Conservation (phyloP, 352 stramenopile genomes). For the Peronospora destructor region DNA sequence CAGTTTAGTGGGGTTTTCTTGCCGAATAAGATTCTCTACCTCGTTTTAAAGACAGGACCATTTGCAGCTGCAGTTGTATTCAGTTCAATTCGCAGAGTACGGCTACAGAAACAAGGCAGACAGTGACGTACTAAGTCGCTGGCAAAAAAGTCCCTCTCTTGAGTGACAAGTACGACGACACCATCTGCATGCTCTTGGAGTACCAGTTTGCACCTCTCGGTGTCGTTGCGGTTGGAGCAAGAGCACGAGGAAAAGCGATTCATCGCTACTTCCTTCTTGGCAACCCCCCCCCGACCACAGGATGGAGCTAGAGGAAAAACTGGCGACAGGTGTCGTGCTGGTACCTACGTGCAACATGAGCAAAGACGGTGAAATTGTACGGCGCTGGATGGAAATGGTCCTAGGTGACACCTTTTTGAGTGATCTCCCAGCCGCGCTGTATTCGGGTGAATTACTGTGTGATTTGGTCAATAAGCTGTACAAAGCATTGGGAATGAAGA, state of each 20-base stretch:
- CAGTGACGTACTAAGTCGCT: conserved; percentile 20
- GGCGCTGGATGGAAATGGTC: conserved; percentile 86
- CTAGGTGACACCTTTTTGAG: conserved; percentile 63
- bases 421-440: conserved; percentile 46
- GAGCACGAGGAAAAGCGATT: neutral
- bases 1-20: neutral
- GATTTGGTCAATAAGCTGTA: conserved; percentile 68
- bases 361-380: conserved; percentile 63
- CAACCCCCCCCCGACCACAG: neutral
- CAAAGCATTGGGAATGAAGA: conserved; percentile 70
- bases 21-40: too few species aligned
- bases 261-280: neutral
- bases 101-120: conserved; percentile 18
- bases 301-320: conserved; percentile 29
- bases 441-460: conserved; percentile 59
- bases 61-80: conserved; percentile 12
- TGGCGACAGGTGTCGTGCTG: conserved; percentile 29
- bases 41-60: neutral
- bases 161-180: neutral
- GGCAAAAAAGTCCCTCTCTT: conserved; percentile 6
- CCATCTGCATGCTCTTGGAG: conserved; percentile 17
- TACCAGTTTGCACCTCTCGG: conserved; percentile 14
- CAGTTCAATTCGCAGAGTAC: conserved; percentile 11
- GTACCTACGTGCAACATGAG: conserved; percentile 31
- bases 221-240: conserved; percentile 9